These are phyloP conservation scores for Saccharomyces hybrid DNA, from an alignment of 1,139 yeast genomes.

Conservation along the genomic window DNA sequence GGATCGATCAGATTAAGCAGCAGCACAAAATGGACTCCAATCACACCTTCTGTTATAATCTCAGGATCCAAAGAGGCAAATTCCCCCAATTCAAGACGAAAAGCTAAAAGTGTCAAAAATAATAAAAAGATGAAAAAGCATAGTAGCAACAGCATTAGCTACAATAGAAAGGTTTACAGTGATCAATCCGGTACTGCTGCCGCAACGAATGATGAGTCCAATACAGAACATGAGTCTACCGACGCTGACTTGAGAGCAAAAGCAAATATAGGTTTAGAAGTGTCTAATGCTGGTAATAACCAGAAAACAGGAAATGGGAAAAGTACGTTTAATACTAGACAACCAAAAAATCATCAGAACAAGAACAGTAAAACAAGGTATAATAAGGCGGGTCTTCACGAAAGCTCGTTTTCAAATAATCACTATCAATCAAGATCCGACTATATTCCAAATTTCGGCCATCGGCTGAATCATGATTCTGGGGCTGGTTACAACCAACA, in stretches of 20 bases:
- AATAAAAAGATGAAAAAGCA: slow-evolving; percentile 7
- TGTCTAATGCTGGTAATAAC: too few species aligned
- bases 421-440: neutral
- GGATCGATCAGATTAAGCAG: slow-evolving; percentile 47
- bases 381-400: neutral
- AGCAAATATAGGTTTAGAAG: too few species aligned
- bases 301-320: too few species aligned
- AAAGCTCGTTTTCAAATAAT: neutral
- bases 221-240: too few species aligned
- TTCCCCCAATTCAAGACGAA: slow-evolving; percentile 4
- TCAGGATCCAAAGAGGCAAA: neutral
- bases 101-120: slow-evolving; percentile 9
- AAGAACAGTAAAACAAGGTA: slow-evolving; percentile 1
- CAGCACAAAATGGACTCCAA: slow-evolving; percentile 83
- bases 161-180: too few species aligned
- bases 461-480: too few species aligned
- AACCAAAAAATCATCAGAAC: slow-evolving; percentile 1
- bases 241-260: too few species aligned
- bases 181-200: neutral
- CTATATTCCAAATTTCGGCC: neutral
- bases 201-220: neutral
- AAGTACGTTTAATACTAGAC: neutral
- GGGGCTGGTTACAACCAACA: slow-evolving; percentile 2
- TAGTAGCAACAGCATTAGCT: slow-evolving; percentile 2
- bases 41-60: slow-evolving; percentile 55